phyloP scores from a whole-genome alignment of 2,329 filamentous ascomycete species.

The Neofusicoccum parvum region DNA sequence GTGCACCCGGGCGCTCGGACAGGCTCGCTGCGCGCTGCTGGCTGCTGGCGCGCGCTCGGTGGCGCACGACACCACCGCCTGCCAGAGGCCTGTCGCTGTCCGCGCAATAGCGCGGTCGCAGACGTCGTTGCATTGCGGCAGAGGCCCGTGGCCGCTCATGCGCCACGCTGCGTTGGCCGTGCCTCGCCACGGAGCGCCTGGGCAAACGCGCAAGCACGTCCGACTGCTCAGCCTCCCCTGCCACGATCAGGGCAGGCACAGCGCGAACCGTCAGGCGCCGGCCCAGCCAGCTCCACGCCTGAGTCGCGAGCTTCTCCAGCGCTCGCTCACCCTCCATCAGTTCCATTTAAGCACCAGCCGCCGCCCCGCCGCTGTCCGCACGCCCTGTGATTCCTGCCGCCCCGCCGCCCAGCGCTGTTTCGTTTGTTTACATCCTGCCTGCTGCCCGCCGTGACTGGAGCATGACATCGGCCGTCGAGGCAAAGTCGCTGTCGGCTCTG shows the following conservation, averaged over 20 bases:
- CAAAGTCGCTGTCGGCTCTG: conserved; percentile 77
- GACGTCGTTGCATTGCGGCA: background rate
- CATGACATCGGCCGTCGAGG: conserved; percentile 61
- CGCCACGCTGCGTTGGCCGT: conserved; percentile 1
- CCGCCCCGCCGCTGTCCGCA: background rate
- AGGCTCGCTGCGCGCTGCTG: too few species aligned
- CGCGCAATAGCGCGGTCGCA: background rate
- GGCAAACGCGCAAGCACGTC: conserved; percentile 12
- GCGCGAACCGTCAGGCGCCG: conserved; percentile 5
- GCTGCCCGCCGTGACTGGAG: background rate
- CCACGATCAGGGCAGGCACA: conserved; percentile 12
- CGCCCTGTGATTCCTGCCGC: background rate
- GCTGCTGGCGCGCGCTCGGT: background rate
- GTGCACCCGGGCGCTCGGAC: background rate
- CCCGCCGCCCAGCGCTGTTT: background rate
- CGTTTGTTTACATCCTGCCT: background rate
- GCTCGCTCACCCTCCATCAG: background rate
- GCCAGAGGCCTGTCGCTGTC: background rate
- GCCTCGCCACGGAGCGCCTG: background rate
- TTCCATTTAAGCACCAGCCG: background rate
- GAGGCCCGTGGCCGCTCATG: conserved; percentile 9
- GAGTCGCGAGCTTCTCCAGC: conserved; percentile 2
- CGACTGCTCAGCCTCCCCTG: conserved; percentile 21
- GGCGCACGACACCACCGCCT: conserved; percentile 5
- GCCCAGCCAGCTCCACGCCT: background rate